A percentile compares a stretch with the other conserved stretches of the same genome.
Evolutionary conservation across 208 protist species (phyloP).

Genomic region (Trypanosoma cruzi): DNA sequence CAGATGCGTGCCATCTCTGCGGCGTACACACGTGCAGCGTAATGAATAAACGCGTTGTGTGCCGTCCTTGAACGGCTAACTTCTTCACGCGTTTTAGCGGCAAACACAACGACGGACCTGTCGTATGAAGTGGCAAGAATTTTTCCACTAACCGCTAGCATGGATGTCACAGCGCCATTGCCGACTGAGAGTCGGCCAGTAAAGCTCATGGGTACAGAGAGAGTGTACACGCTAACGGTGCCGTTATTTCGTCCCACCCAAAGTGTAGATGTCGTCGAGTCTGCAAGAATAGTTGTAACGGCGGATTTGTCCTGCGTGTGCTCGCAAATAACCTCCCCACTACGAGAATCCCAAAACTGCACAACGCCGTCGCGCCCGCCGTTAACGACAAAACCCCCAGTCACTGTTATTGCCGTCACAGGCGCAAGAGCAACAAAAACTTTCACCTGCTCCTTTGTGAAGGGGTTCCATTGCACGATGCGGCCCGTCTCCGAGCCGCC

Average conservation of each 20-base stretch:
- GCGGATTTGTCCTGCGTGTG: slow-evolving; percentile 43
- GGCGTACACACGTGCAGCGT: slow-evolving; percentile 39
- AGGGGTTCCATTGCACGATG: slow-evolving; percentile 50
- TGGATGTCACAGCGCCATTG: slow-evolving; percentile 46
- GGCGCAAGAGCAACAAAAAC: slow-evolving; percentile 42
- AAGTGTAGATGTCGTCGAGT: slow-evolving; percentile 51
- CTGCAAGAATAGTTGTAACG: slow-evolving; percentile 53
- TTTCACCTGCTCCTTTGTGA: slow-evolving; percentile 37
- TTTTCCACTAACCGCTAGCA: slow-evolving; percentile 60
- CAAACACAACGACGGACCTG: slow-evolving; percentile 45
- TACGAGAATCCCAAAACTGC: slow-evolving; percentile 55
- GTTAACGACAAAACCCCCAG: slow-evolving; percentile 53
- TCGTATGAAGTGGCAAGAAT: slow-evolving; percentile 61
- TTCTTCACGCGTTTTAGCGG: slow-evolving; percentile 39
- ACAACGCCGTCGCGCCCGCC: slow-evolving; percentile 59
- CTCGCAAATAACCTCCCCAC: slow-evolving; percentile 30
- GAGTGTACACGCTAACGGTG: slow-evolving; percentile 60
- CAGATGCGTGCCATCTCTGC: slow-evolving; percentile 62
- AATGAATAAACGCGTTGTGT: slow-evolving; percentile 62
- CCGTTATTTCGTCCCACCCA: slow-evolving; percentile 70
- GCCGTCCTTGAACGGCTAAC: slow-evolving; percentile 12
- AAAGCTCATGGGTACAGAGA: slow-evolving; percentile 21
- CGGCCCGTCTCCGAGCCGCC: slow-evolving; percentile 50
- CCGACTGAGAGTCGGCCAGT: slow-evolving; percentile 14
- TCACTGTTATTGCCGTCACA: slow-evolving; percentile 50